Percentiles rank a stretch among this genome's conserved stretches.
phyloP scores from a whole-genome alignment of 441 rosid genomes.

The Arabidopsis hybrid region DNA sequence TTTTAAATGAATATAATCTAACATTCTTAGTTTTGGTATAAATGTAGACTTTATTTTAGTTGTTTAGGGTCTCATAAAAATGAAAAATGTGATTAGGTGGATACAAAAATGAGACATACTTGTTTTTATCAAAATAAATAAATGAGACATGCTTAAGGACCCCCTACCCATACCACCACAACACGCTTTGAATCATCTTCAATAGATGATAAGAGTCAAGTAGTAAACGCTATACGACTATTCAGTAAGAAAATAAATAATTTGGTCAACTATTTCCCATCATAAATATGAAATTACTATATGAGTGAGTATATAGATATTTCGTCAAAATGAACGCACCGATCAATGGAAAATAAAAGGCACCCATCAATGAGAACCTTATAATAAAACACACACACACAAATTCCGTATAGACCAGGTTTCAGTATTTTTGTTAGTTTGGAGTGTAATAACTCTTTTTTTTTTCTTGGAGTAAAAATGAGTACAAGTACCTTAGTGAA shows the following conservation, averaged over 20 bases:
- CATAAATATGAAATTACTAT: slow-evolving; percentile 15
- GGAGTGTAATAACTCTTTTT: background rate
- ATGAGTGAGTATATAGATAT: background rate
- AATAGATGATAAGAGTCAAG: slow-evolving; percentile 10
- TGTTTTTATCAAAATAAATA: too few relatives aligned
- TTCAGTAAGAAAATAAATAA: background rate
- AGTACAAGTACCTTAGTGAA: slow-evolving; percentile 6
- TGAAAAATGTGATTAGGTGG: background rate
- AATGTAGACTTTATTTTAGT: background rate
- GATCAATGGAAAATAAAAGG: background rate
- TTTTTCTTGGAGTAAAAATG: background rate
- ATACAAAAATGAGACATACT: background rate
- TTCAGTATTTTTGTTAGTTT: background rate
- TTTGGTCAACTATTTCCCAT: slow-evolving; percentile 22
- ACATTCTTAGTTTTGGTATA: too few relatives aligned
- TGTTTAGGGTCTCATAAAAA: background rate
- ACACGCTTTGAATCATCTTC: background rate
- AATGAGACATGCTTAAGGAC: slow-evolving; percentile 18
- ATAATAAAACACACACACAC: background rate
- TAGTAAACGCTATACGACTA: slow-evolving; percentile 17
- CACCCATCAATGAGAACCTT: background rate
- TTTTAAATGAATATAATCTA: too few relatives aligned
- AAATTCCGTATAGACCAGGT: background rate
- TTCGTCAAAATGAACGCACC: slow-evolving; percentile 17
- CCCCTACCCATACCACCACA: slow-evolving; percentile 1